These are phyloP conservation scores for Lachnellula hyalina DNA, from an alignment of 2,329 filamentous ascomycete species.

Conservation along the genomic window DNA sequence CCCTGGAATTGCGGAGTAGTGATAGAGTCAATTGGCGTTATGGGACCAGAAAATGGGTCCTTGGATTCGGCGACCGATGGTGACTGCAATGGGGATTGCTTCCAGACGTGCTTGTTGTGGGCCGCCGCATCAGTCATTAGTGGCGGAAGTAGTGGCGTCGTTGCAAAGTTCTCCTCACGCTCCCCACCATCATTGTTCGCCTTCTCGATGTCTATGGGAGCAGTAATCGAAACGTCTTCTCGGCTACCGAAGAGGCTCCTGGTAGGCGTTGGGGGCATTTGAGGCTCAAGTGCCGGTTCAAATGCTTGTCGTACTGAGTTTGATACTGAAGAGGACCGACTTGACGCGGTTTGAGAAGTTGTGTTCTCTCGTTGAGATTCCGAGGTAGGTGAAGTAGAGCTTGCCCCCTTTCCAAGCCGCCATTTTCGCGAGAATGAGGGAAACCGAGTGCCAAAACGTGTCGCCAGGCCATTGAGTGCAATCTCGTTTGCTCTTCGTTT, in stretches of 20 bases:
- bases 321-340: conserved; percentile 74
- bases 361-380: conserved; percentile 24
- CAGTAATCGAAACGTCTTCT: conserved; percentile 41
- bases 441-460: conserved; percentile 58
- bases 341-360: conserved; percentile 59
- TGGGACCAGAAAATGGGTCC: conserved; percentile 35
- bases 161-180: conserved; percentile 59
- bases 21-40: conserved; percentile 39
- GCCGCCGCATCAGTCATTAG: conserved; percentile 55
- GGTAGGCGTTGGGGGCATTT: conserved; percentile 56
- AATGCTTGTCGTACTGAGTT: conserved; percentile 45
- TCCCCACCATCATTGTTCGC: conserved; percentile 45
- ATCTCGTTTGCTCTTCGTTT: conserved; percentile 56
- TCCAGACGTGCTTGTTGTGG: conserved; percentile 45
- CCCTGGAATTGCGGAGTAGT: conserved; percentile 39
- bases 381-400: conserved; percentile 17
- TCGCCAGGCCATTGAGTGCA: conserved; percentile 55
- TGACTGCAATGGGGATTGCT: conserved; percentile 80
- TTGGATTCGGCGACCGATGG: conserved; percentile 63
- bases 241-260: conserved; percentile 56
- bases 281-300: conserved; percentile 43
- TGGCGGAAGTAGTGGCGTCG: conserved; percentile 81
- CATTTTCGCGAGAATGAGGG: conserved; percentile 50
- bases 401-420: conserved; percentile 42
- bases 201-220: conserved; percentile 47